phyloP scores from a whole-genome alignment of 2,329 filamentous ascomycete species.

The Claviceps quebecensis region DNA sequence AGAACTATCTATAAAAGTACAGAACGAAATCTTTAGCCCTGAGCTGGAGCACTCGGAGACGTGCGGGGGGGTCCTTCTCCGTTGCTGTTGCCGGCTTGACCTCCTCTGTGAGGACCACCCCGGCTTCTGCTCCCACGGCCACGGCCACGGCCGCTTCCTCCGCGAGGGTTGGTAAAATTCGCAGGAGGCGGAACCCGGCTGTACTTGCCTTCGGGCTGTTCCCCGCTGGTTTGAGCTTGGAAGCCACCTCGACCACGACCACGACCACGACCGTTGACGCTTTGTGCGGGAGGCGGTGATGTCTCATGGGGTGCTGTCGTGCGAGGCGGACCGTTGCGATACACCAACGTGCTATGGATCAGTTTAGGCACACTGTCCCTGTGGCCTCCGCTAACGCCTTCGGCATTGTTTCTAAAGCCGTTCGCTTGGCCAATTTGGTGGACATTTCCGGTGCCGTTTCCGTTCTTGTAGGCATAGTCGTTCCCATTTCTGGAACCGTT shows the following conservation, averaged over 20 bases:
- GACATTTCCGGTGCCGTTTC: conserved; percentile 1
- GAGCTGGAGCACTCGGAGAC: conserved; percentile 1
- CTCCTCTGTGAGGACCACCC: conserved; percentile 20
- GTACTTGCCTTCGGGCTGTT: conserved; percentile 23
- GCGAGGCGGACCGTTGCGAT: conserved; percentile 24
- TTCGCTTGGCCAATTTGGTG: no score
- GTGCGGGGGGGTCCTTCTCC: not conserved
- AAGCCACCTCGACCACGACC: conserved; percentile 17
- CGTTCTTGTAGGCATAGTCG: not conserved
- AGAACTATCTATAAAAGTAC: not conserved
- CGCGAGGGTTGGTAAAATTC: conserved; percentile 32
- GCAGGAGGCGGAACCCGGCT: conserved; percentile 47
- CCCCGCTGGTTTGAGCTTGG: conserved; percentile 7
- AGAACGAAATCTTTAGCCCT: conserved; percentile 5
- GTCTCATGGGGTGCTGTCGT: conserved; percentile 10
- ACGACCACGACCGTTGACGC: conserved; percentile 13
- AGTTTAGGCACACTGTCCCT: conserved; percentile 22
- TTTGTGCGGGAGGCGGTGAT: conserved; percentile 12
- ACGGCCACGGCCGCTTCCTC: conserved; percentile 22
- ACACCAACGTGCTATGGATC: conserved; percentile 38
- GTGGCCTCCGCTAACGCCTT: not conserved
- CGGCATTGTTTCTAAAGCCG: no score
- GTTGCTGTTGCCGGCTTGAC: conserved; percentile 18
- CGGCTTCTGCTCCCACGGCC: conserved; percentile 26
- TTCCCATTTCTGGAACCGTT: conserved; percentile 7